Base-by-base conservation (phyloP, 2,329 filamentous ascomycete species). In the Didymella pomorum region DNA sequence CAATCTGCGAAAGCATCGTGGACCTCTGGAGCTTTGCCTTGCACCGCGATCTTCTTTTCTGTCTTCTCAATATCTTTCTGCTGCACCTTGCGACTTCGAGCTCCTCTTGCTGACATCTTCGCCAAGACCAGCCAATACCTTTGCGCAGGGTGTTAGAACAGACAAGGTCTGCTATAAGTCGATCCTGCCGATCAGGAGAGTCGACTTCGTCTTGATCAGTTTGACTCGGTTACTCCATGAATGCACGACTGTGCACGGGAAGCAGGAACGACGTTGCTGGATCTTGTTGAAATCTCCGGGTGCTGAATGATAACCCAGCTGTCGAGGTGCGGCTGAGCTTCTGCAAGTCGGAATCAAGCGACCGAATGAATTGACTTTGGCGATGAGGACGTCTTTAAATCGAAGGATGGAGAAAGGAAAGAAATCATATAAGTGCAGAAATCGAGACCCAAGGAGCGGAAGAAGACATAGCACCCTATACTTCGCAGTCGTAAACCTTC, bases 51-150 rank as follows among this genome's bases (percentile, higher is more conserved):
- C 58, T 76, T 78, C 61, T 76, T 77, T 56, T 78, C 77, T 47
- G 72, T 72, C 63, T 78, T 79, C 50, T 77, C 67, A 14, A 78
- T 76, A 37, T 77, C 70, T 56, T 78, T 78, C 29, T 70, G 66
- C 53, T 76, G 71, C n/a, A 72, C 74, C 63, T 79, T 79, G 5
- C 77, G 73, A 53, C 75, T 74, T 21, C 74, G 68, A 14, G 76
- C 76, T 35, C 77, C 77, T 67, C 77, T 66, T 54, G 75, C 76
- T 28, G 77, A 77, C 77, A 79, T 79, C 23, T 46, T 21, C 18
- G 26, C 21, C 20, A 33, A 14, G 14, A 26, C 12, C 28, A 16
- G 26, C 20, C 18, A 11, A 31, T 29, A 4, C 14, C 7, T n/a
- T 26, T 33, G 26, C 14, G 16, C 33, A 33, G 31, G 53, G 33